These are phyloP conservation scores for Fraxinus greggii DNA, from an alignment of 305 asterid species.

Conservation along the genomic window DNA sequence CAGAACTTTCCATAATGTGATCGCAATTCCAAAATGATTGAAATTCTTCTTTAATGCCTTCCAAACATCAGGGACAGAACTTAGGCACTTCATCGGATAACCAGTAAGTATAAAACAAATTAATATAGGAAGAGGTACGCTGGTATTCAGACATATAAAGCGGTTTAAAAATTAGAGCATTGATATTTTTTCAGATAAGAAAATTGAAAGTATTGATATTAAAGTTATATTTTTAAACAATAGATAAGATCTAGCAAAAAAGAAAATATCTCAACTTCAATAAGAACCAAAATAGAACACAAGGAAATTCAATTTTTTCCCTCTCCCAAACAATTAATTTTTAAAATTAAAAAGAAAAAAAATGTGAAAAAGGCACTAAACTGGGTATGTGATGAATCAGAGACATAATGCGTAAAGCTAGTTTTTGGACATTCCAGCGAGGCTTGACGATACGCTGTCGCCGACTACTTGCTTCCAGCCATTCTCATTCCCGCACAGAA, in stretches of 20 bases:
- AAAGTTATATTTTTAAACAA: background rate
- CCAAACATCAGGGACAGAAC: slow-evolving; percentile 2
- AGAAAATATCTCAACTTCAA: no score
- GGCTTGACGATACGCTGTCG: slow-evolving; percentile 57
- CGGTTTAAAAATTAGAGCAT: background rate
- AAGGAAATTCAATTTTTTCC: slow-evolving; percentile 3
- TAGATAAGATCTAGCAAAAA: no score
- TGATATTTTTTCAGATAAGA: background rate
- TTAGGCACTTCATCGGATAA: background rate
- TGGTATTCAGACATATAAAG: slow-evolving; percentile 2
- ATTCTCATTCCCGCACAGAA: slow-evolving; percentile 19
- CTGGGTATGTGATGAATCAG: slow-evolving; percentile 19
- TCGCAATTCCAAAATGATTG: background rate
- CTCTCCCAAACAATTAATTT: background rate
- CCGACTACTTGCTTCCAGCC: slow-evolving; percentile 71
- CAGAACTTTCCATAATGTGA: background rate
- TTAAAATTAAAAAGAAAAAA: background rate
- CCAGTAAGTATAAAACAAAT: slow-evolving; percentile 4
- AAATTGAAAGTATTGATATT: background rate
- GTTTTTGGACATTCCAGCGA: slow-evolving; percentile 81
- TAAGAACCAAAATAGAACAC: no score
- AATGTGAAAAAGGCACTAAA: background rate
- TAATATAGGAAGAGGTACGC: background rate
- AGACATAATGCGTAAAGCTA: slow-evolving; percentile 81
- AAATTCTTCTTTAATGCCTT: background rate